Evolutionary conservation across 2,329 filamentous ascomycete species (phyloP), one percentile per base, ranked within the genome.

Genomic region (Drechslerella dactyloides): DNA sequence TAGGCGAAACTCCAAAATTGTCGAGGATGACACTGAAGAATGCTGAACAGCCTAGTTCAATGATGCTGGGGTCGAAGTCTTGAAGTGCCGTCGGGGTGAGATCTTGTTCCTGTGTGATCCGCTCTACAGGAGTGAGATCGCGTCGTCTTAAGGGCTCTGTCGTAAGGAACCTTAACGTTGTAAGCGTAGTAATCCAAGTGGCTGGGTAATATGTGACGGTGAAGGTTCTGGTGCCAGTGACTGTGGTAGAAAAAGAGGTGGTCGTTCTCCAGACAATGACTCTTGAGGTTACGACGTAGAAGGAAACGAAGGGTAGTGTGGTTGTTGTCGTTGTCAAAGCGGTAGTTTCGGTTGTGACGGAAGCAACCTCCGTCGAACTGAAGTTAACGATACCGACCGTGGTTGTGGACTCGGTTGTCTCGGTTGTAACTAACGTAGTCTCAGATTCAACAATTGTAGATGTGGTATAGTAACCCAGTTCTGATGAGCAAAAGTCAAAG

Each of bases 401-500:
- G 11, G 40, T 30, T 1, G 51, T 37, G 17, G 55, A 8, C 1
- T 21, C 48, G 13, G 59, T 56, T 5, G 54, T 42, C 13, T 48
- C 24, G 8, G 55, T 64, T 2, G 59, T 5, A 10, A 63, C 37
- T 1, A 37, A 37, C 1, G 27, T 46, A n/a, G 23, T 44, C 24
- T 35, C 53, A n/a, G 40, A 23, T 17, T 70, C 54, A 1, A 53
- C 46, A 33, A 64, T 33, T 17, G 42, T 55, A 30, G 48, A 54
- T 6, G 66, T 70, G 6, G 40, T 4, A 17, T 63, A 64, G 11
- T 55, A 57, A 4, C 59, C 55, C 2, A 70, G 53, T 21, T 70
- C 66, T 23, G 66, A 70, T 19, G 66, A 70, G 27, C 66, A 70
- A 37, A 70, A 70, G 11, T 70, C 66, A n/a, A 21, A 54, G 13